phyloP scores from a whole-genome alignment of 2,329 filamentous ascomycete genomes.

The Lecanosticta acicola region DNA sequence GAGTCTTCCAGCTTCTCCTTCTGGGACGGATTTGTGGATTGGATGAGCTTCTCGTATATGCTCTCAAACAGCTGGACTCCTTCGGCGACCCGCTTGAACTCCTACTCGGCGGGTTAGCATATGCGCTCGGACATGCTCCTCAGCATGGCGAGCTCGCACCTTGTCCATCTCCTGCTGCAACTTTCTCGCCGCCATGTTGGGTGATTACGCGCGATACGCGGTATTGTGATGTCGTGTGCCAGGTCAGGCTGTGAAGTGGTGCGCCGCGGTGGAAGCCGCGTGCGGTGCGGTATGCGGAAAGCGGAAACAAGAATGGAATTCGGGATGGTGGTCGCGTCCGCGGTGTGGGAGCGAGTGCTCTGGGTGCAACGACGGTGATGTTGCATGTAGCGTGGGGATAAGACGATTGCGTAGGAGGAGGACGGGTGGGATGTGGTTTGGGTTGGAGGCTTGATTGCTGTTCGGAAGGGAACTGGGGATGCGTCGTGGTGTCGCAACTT shows the following conservation, averaged over 20 bases:
- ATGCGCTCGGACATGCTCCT: neutral
- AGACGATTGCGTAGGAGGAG: too few species aligned
- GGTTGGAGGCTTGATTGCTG: too few species aligned
- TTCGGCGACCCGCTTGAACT: slow-evolving; percentile 93
- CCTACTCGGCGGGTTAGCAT: slow-evolving; percentile 21
- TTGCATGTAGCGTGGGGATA: too few species aligned
- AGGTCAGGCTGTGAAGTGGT: neutral
- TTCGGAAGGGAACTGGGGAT: too few species aligned
- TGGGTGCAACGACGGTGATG: too few species aligned
- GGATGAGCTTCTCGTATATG: slow-evolving; percentile 97
- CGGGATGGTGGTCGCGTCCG: too few species aligned
- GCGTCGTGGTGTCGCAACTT: too few species aligned
- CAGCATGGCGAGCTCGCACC: slow-evolving; percentile 43
- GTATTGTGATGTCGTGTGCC: slow-evolving; percentile 1
- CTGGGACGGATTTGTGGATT: slow-evolving; percentile 85
- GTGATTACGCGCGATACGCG: slow-evolving; percentile 2
- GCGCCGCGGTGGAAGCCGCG: neutral
- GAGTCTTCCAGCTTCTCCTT: slow-evolving; percentile 98
- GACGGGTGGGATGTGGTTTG: too few species aligned
- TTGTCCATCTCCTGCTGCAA: slow-evolving; percentile 97
- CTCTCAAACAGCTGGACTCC: slow-evolving; percentile 86
- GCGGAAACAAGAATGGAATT: neutral
- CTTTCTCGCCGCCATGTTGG: slow-evolving; percentile 58
- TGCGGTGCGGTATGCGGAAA: neutral
- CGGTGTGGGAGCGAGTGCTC: too few species aligned